Percentiles rank a stretch among this genome's conserved stretches.
Evolutionary conservation across 75 land plant genomes (phyloP).

Genomic region (Isoetes taiwanensis): DNA sequence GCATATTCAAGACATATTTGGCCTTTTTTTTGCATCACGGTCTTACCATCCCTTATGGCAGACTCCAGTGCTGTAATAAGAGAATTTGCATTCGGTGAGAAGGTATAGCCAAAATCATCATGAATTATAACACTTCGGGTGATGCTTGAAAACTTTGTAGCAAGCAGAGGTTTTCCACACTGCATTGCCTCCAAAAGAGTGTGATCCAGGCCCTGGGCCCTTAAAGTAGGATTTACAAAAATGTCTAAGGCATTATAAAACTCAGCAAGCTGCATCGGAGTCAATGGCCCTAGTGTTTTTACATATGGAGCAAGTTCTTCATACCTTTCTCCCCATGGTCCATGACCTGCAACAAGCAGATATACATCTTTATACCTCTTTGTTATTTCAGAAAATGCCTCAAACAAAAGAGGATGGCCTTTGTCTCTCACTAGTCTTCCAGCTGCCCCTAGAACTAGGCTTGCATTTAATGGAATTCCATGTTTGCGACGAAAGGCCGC

Average conservation of each 20-base stretch:
- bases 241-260: constrained; percentile 77
- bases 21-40: constrained; percentile 34
- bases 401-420: constrained; percentile 68
- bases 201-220: constrained; percentile 74
- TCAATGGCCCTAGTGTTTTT: constrained; percentile 46
- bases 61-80: constrained; percentile 28
- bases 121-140: constrained; percentile 41
- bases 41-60: constrained; percentile 35
- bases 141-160: constrained; percentile 67
- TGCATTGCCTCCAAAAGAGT: constrained; percentile 77
- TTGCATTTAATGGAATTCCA: constrained; percentile 28
- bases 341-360: constrained; percentile 61
- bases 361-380: constrained; percentile 14
- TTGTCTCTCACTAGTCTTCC: constrained; percentile 78
- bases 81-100: constrained; percentile 34
- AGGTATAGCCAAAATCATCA: constrained; percentile 39
- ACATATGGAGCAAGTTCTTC: constrained; percentile 43
- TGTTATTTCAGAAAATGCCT: constrained; percentile 34
- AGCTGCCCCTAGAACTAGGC: constrained; percentile 59
- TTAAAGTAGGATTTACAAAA: constrained; percentile 68
- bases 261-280: constrained; percentile 32
- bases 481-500: constrained; percentile 30
- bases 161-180: constrained; percentile 54
- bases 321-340: constrained; percentile 69
- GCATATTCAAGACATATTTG: constrained; percentile 28